Evolutionary conservation across 2,329 filamentous ascomycete genomes (phyloP).

Genomic region (Sporothrix humicola): DNA sequence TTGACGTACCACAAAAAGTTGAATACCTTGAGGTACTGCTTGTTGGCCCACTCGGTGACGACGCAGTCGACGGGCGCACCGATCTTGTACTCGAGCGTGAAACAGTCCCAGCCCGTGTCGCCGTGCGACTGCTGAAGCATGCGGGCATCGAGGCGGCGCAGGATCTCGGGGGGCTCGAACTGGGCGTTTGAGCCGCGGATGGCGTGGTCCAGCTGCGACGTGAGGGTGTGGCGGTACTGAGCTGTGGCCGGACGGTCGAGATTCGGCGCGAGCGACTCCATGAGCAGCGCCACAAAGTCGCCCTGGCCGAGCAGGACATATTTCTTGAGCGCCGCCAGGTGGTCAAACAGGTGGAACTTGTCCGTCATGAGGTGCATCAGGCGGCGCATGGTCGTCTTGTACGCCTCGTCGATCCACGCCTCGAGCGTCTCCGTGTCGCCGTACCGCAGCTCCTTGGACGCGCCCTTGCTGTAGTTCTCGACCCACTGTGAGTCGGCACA

Average conservation of each 20-base stretch:
- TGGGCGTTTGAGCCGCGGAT: constrained; percentile 97
- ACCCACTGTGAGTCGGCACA: constrained; percentile 96
- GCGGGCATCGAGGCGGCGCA: constrained; percentile 90
- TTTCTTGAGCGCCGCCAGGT: constrained; percentile 88
- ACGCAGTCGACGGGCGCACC: constrained; percentile 96
- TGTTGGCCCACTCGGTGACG: constrained; percentile 91
- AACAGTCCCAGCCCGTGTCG: constrained; percentile 98
- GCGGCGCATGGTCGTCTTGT: constrained; percentile 96
- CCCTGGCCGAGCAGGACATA: constrained; percentile 94
- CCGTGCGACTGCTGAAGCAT: constrained; percentile 97
- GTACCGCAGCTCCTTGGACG: constrained; percentile 89
- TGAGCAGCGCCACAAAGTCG: constrained; percentile 94
- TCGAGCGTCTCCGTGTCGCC: constrained; percentile 92
- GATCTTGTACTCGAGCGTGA: constrained; percentile 98
- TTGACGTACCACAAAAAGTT: constrained; percentile 99
- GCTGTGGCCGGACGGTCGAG: constrained; percentile 94
- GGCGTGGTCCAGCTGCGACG: constrained; percentile 96
- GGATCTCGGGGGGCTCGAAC: constrained; percentile 88
- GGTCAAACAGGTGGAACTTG: constrained; percentile 94
- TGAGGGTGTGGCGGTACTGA: constrained; percentile 94
- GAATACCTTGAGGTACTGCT: constrained; percentile 98
- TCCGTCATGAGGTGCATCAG: constrained; percentile 91
- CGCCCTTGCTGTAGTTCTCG: constrained; percentile 89
- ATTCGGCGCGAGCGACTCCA: constrained; percentile 93
- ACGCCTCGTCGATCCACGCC: constrained; percentile 92